These are phyloP conservation scores for Metarhizium humberi DNA, from an alignment of 2,329 filamentous ascomycete species.

Conservation along the genomic window DNA sequence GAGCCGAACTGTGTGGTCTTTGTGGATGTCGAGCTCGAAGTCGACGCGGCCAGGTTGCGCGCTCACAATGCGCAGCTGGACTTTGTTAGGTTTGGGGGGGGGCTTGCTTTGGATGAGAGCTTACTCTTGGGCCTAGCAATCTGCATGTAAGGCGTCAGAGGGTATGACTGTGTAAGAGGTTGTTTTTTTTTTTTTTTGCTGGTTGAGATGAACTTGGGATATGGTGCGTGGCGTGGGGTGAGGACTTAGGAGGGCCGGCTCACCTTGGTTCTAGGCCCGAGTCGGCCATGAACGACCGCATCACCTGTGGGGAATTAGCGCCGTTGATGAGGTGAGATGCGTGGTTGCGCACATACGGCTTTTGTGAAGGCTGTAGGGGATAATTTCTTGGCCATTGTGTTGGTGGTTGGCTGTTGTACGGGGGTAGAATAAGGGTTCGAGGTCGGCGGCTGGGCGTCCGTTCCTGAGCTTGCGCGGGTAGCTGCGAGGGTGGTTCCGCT, in stretches of 20 bases:
- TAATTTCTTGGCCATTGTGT: conserved; percentile 23
- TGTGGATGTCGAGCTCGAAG: conserved; percentile 66
- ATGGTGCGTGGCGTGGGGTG: too few relatives aligned
- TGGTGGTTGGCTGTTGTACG: not conserved
- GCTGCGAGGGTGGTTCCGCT: too few relatives aligned
- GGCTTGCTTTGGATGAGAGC: not conserved
- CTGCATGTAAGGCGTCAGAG: conserved; percentile 8
- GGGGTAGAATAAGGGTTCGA: too few relatives aligned
- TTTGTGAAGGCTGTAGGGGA: conserved; percentile 25
- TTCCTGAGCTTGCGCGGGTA: too few relatives aligned
- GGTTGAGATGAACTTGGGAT: too few relatives aligned
- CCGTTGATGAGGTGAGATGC: not conserved
- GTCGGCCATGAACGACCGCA: conserved; percentile 75
- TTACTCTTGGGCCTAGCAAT: conserved; percentile 19
- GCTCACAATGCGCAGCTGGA: conserved; percentile 55
- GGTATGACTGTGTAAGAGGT: too few relatives aligned
- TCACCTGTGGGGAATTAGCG: conserved; percentile 45
- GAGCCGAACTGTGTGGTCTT: conserved; percentile 60
- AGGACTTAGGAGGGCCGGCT: not conserved
- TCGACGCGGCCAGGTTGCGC: conserved; percentile 59
- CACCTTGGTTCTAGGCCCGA: conserved; percentile 87
- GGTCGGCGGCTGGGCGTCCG: too few relatives aligned
- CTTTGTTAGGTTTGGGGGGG: not conserved
- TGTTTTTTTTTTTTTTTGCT: too few relatives aligned
- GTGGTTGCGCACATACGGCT: conserved; percentile 14